Base-by-base conservation (phyloP, 352 stramenopile genomes). In the Pythium apleroticum region DNA sequence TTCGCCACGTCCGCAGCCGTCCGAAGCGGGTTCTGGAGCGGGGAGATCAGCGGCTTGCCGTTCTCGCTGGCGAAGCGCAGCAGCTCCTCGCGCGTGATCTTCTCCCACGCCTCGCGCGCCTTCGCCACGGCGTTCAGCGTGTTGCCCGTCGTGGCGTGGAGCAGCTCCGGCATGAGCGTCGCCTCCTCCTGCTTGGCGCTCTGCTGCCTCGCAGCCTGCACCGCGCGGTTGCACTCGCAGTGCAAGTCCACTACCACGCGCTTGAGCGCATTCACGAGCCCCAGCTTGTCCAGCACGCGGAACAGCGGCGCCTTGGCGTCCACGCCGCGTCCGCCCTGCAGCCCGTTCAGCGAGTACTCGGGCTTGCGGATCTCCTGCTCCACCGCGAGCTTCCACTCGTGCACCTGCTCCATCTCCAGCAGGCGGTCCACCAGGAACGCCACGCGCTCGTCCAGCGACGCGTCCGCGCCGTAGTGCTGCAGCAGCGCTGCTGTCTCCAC, bases 1-100 rank as follows among this genome's bases (percentile, higher is more conserved):
- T 50, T 39, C 22, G 7, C 15, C 8, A 17, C 9, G 1, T 37
- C 24, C 24, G 37, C 12, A 3, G 37, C 0, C 0, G 31, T 52
- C n/a, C 10, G 45, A 35, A 55, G 15, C 11, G 50, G 0, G 11
- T 39, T 52, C 5, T 52, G 22, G 0, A 48, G 22, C 12, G 43
- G 25, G 14, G 55, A 50, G n/a, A 86, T 33, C 3, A 89, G 72
- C 22, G 80, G 67, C 22, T 67, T 74, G 3, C 65, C 60, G 1
- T 75, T 57, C 33, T 93, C 82, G 33, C 57, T 77, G n/a, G 71
- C 77, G 20, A 90, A 74, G 8, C 73, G 66, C 46, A 90, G 54
- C 61, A 93, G 83, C 67, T 91, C 79, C 10, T 90, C 81, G 22
- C 77, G 78, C 31, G 81, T 90, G 69, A 89, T 79, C 25, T 71